phyloP scores from a whole-genome alignment of 169 alveolate genomes.

The Babesia divergens region DNA sequence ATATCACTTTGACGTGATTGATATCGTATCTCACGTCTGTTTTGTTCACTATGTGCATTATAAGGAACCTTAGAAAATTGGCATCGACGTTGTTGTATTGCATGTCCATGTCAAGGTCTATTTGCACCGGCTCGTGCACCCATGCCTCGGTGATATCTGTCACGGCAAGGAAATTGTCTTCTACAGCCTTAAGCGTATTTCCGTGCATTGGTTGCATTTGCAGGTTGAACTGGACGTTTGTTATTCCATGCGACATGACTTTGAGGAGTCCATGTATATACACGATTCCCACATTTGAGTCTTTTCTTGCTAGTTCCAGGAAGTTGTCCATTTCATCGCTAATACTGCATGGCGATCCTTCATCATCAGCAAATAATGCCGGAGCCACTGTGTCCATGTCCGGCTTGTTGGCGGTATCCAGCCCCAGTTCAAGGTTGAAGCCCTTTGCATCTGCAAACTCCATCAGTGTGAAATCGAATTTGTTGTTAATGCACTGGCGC shows the following conservation, averaged over 20 bases:
- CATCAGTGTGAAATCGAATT: constrained; percentile 5
- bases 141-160: background rate
- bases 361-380: constrained; percentile 15
- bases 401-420: background rate
- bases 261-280: constrained; percentile 13
- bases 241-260: constrained; percentile 19
- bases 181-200: constrained; percentile 18
- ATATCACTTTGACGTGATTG: constrained; percentile 6
- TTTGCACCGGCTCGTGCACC: constrained; percentile 7
- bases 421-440: background rate
- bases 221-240: constrained; percentile 16
- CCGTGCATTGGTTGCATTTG: constrained; percentile 38
- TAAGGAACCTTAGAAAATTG: constrained; percentile 6
- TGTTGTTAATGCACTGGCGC: constrained; percentile 31
- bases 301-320: constrained; percentile 16
- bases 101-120: background rate
- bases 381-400: constrained; percentile 23
- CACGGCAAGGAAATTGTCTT: constrained; percentile 14
- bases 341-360: background rate
- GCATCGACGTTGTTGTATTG: constrained; percentile 22
- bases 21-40: constrained; percentile 21
- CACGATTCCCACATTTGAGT: constrained; percentile 4
- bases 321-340: constrained; percentile 15
- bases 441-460: constrained; percentile 4
- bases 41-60: constrained; percentile 23